Conservation (phyloP, 1,284 basidiomycete genomes). For the Malassezia restricta region DNA sequence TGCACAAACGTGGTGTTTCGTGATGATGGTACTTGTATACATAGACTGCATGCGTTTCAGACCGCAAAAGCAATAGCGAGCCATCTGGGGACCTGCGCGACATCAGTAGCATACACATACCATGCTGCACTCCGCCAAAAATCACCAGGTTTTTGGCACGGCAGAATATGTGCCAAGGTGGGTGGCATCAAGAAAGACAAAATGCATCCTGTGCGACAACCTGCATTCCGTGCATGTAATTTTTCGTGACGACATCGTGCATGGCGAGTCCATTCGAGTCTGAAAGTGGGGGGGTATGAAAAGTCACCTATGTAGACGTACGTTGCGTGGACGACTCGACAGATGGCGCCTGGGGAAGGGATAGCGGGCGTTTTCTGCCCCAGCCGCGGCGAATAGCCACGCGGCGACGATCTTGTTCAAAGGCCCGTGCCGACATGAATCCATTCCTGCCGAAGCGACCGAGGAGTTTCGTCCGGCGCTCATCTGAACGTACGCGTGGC, state of each 20-base stretch:
- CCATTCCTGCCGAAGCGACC: conserved; percentile 29
- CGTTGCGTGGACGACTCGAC: background rate
- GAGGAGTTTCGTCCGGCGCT: conserved; percentile 27
- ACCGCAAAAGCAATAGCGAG: background rate
- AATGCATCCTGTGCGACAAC: too few relatives aligned
- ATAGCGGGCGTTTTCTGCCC: conserved; percentile 20
- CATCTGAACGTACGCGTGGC: conserved; percentile 36
- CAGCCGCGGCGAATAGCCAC: conserved; percentile 29
- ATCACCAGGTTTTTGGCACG: background rate
- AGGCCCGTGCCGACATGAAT: conserved; percentile 26
- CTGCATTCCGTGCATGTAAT: too few relatives aligned
- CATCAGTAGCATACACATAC: background rate
- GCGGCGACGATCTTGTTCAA: conserved; percentile 25
- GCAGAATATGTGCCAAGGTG: background rate
- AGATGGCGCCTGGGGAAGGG: background rate
- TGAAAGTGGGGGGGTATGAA: conserved; percentile 3
- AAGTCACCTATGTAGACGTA: background rate
- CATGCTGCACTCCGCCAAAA: conserved; percentile 12
- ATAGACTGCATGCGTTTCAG: conserved; percentile 10
- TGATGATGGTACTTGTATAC: background rate
- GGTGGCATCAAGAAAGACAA: background rate
- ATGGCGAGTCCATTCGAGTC: too few relatives aligned
- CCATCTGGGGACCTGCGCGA: conserved; percentile 12
- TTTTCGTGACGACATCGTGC: too few relatives aligned
- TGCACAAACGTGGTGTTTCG: background rate